Base-by-base conservation (phyloP, 805 yeast genomes). In the Hagleromyces aurorensis region DNA sequence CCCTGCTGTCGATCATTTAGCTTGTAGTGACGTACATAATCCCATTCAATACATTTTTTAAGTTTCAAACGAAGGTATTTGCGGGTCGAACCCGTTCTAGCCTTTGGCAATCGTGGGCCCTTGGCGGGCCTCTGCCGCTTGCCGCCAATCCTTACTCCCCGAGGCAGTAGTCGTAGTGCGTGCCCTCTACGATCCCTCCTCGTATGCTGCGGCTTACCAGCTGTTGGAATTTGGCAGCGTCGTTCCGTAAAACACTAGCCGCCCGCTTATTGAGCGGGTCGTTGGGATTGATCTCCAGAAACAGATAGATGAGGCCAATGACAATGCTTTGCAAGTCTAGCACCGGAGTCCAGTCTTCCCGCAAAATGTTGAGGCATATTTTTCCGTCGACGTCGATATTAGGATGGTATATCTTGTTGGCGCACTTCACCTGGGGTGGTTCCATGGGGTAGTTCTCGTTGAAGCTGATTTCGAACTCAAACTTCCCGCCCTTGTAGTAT, bases 331-430 rank as follows among this genome's bases (percentile, higher is more conserved):
- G 84, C 48, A 89, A 61, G 35, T 80, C 82, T 42, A 89, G 64
- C 0, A 86, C 94, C 0, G 98, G 97, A 16, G 86, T 76, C 98
- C 98, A 89, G 54, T 89, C 97, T 53, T 87, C 95, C 43, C 97
- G 65, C 36, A 89, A 64, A 19, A 89, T 87, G 51, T 89, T 89
- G 37, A 89, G 66, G 51, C 98, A 89, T 5, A 89, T 82, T 50
- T 86, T 89, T 0, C 97, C 97, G 24, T 82, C 79, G 13, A 73
- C 52, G 52, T 89, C 96, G 41, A 89, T 89, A 50, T 89, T 89
- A 8, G 98, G 98, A 52, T 89, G 98, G 58, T 81, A 89, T 4
- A 89, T 82, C 48, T 68, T 75, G 30, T 75, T 70, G 17, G 64
- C 30, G 45, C 93, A 80, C 42, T 70, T 68, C 32, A 86, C 85